Percentiles rank a stretch among this genome's conserved stretches.
These are phyloP conservation scores for Xerocomellus chrysenteron DNA, from an alignment of 768 basidiomycete genomes.

Conservation along the genomic window DNA sequence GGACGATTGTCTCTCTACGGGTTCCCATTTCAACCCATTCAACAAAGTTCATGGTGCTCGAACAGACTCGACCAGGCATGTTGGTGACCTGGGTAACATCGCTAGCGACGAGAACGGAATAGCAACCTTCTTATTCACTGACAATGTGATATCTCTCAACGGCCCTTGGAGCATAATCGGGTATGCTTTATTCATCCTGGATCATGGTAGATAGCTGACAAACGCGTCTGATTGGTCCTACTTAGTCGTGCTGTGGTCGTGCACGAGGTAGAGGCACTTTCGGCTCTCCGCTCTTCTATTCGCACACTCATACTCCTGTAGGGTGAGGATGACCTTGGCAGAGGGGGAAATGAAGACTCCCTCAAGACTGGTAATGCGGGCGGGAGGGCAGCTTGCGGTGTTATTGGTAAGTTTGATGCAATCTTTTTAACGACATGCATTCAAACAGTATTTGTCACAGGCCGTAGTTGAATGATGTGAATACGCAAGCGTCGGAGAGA, in stretches of 20 bases:
- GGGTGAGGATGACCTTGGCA: constrained; percentile 82
- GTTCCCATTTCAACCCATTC: constrained; percentile 77
- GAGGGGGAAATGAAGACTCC: constrained; percentile 63
- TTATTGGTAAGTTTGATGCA: constrained; percentile 53
- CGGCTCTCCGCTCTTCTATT: constrained; percentile 1
- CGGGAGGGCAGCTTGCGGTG: constrained; percentile 75
- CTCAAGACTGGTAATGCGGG: constrained; percentile 80
- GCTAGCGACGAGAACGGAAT: constrained; percentile 55
- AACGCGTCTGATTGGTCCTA: constrained; percentile 1
- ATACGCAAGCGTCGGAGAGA: neutral
- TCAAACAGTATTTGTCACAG: constrained; percentile 5
- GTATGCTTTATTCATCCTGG: constrained; percentile 36
- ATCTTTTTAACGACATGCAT: neutral
- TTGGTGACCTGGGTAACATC: constrained; percentile 79
- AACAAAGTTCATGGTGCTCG: constrained; percentile 65
- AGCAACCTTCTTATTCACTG: constrained; percentile 58
- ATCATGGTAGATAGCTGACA: constrained; percentile 2
- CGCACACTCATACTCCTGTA: constrained; percentile 23
- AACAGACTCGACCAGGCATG: constrained; percentile 54
- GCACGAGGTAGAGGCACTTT: constrained; percentile 50
- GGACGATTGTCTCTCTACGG: constrained; percentile 65
- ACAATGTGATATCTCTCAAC: constrained; percentile 62
- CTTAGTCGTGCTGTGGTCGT: constrained; percentile 69
- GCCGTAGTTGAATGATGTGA: constrained; percentile 17
- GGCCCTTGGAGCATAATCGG: constrained; percentile 70